These are phyloP conservation scores for Aspergillus novofumigatus DNA, from an alignment of 2,329 filamentous ascomycete genomes.

Conservation along the genomic window DNA sequence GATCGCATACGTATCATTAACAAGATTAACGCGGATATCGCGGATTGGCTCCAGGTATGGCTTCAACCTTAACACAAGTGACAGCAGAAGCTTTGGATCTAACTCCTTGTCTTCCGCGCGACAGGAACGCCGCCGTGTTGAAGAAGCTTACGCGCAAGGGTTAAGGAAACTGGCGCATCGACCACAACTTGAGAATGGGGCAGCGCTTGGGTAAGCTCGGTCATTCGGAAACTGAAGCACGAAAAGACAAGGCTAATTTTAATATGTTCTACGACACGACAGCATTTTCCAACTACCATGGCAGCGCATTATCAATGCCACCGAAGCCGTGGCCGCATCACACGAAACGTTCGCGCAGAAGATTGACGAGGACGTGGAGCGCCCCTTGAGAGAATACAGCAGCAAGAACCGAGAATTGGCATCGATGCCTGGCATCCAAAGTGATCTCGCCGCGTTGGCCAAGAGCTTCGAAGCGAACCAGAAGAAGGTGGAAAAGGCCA, in stretches of 20 bases:
- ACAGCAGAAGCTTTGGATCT: slow-evolving; percentile 1
- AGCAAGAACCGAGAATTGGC: slow-evolving; percentile 69
- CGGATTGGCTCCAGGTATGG: slow-evolving; percentile 91
- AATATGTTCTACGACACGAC: slow-evolving; percentile 18
- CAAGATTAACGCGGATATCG: slow-evolving; percentile 83
- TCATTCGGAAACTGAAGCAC: not conserved
- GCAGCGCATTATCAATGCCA: slow-evolving; percentile 77
- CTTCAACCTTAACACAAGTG: slow-evolving; percentile 7
- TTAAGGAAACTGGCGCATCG: slow-evolving; percentile 75
- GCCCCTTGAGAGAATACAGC: slow-evolving; percentile 72
- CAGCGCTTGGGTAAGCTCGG: slow-evolving; percentile 75
- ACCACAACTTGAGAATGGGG: slow-evolving; percentile 68
- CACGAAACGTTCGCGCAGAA: slow-evolving; percentile 76
- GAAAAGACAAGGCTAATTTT: not conserved
- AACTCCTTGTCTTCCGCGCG: slow-evolving; percentile 7
- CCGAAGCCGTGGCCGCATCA: slow-evolving; percentile 75
- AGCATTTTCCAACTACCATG: slow-evolving; percentile 90
- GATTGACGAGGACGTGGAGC: slow-evolving; percentile 85
- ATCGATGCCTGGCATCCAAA: slow-evolving; percentile 74
- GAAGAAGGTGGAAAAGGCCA: slow-evolving; percentile 79
- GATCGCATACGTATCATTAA: slow-evolving; percentile 84
- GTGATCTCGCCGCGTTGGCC: slow-evolving; percentile 74
- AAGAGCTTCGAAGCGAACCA: slow-evolving; percentile 81
- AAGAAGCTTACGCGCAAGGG: slow-evolving; percentile 81
- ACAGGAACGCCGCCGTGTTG: slow-evolving; percentile 86